Evolutionary conservation across 164 flowering plant genomes (phyloP).

Genomic region (Warburgia ugandensis): DNA sequence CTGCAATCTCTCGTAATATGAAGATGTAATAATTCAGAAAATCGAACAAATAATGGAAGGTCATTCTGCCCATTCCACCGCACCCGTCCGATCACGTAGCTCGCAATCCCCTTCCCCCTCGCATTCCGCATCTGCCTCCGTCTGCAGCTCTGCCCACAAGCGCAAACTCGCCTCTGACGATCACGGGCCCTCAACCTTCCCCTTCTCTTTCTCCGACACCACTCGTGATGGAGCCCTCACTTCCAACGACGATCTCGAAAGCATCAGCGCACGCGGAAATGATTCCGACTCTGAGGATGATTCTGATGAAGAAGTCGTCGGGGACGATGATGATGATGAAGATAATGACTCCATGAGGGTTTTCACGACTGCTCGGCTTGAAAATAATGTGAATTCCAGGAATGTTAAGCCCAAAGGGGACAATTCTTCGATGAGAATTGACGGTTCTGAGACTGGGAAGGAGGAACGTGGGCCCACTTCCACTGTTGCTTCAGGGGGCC

Average conservation of each 20-base stretch:
- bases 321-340: constrained; percentile 46
- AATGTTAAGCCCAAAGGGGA: constrained; percentile 64
- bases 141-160: constrained; percentile 72
- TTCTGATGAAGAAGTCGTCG: constrained; percentile 20
- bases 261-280: constrained; percentile 76
- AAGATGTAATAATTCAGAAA: too few relatives aligned
- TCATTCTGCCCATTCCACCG: constrained; percentile 60
- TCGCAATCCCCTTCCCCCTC: constrained; percentile 87
- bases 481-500: background rate
- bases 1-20: too few relatives aligned
- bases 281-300: constrained; percentile 16
- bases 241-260: constrained; percentile 89
- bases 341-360: constrained; percentile 70
- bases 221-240: constrained; percentile 73
- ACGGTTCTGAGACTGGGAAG: constrained; percentile 24
- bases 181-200: constrained; percentile 52
- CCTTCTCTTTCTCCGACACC: constrained; percentile 64
- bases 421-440: constrained; percentile 40
- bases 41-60: too few relatives aligned
- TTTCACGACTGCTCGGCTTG: constrained; percentile 74
- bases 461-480: constrained; percentile 16
- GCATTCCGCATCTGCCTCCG: constrained; percentile 89
- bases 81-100: constrained; percentile 66
- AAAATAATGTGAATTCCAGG: constrained; percentile 28
- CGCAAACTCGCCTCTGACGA: constrained; percentile 58